Evolutionary conservation across 352 stramenopile species (phyloP).

Genomic region (Pythium oligandrum): DNA sequence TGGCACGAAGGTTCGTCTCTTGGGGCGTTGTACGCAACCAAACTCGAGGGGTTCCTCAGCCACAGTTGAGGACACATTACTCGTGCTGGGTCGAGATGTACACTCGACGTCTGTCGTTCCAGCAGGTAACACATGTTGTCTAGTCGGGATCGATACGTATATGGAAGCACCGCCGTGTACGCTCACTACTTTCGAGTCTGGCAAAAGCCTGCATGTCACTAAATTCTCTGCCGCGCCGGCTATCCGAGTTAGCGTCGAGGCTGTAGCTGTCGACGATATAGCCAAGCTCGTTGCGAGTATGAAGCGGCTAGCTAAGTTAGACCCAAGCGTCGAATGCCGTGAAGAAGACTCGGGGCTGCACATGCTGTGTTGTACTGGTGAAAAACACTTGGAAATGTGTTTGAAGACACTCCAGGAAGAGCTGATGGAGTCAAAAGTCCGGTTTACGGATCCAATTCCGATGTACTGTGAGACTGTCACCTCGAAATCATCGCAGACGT

Average conservation of each 20-base stretch:
- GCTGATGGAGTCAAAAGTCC: conserved; percentile 98
- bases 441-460: conserved; percentile 99
- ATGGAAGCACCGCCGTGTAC: conserved; percentile 98
- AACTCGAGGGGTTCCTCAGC: conserved; percentile 96
- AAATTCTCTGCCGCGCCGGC: conserved; percentile 99
- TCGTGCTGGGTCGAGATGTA: conserved; percentile 99
- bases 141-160: conserved; percentile 99
- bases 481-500: conserved; percentile 93
- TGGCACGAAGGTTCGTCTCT: conserved; percentile 98
- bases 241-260: conserved; percentile 98
- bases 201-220: conserved; percentile 99
- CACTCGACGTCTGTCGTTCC: conserved; percentile 98
- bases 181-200: conserved; percentile 97
- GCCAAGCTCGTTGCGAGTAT: conserved; percentile 99
- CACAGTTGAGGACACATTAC: conserved; percentile 99
- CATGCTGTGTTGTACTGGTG: conserved; percentile 99
- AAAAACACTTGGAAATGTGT: conserved; percentile 99
- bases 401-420: conserved; percentile 99
- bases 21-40: conserved; percentile 98
- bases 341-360: conserved; percentile 99
- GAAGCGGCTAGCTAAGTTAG: conserved; percentile 99
- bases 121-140: conserved; percentile 98
- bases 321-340: conserved; percentile 99
- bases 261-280: conserved; percentile 98
- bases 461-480: conserved; percentile 99